Conservation (phyloP, 202 grass and related monocot genomes). For the Hordeum pubiflorum region DNA sequence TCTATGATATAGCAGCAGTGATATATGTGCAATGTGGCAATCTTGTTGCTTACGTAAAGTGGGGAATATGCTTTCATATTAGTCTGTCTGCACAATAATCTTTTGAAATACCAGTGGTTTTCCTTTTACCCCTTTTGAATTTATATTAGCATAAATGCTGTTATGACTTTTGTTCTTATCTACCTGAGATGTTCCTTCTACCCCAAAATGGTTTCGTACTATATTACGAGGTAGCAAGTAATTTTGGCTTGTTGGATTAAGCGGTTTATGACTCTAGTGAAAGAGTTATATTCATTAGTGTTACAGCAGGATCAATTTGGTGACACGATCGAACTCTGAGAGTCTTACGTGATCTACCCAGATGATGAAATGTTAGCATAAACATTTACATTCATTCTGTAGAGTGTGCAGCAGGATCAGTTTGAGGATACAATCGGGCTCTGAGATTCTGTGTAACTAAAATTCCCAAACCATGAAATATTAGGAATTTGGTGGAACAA, state of each 20-base stretch:
- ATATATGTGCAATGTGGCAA: not conserved
- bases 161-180: not conserved
- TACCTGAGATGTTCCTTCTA: not conserved
- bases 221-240: not conserved
- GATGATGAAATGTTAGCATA: too few species aligned
- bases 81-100: slow-evolving; percentile 3
- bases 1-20: not conserved
- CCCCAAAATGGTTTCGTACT: not conserved
- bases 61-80: not conserved
- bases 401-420: not conserved
- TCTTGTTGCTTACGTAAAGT: not conserved
- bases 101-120: not conserved
- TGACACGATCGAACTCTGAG: not conserved
- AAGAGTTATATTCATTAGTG: not conserved
- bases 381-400: not conserved
- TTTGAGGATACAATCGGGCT: not conserved
- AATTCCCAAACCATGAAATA: not conserved
- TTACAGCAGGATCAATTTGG: not conserved
- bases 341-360: not conserved
- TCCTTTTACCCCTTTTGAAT: not conserved
- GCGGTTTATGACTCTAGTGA: not conserved
- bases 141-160: not conserved
- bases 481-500: not conserved
- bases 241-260: not conserved
- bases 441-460: not conserved